Evolutionary conservation across 176 grass and related monocot genomes (phyloP).

Genomic region (Eleusine coracana): DNA sequence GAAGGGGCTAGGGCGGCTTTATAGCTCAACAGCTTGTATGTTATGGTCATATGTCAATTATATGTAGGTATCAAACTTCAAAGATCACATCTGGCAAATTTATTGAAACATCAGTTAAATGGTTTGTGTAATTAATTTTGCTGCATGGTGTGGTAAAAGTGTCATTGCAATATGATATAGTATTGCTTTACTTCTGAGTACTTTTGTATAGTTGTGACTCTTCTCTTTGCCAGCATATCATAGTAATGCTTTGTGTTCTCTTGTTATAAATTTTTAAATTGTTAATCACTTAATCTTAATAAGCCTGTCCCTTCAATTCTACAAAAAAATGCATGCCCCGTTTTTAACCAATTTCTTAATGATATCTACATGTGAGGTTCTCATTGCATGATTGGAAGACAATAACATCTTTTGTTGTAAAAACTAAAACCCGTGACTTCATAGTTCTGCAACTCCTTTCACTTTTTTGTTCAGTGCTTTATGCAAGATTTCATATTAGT

Average conservation of each 20-base stretch:
- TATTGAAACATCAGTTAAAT: neutral
- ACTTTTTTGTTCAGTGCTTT: neutral
- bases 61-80: neutral
- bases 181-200: neutral
- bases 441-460: neutral
- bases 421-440: neutral
- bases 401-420: neutral
- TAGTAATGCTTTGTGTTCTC: neutral
- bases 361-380: neutral
- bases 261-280: neutral
- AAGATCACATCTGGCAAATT: neutral
- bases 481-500: neutral
- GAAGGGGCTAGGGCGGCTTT: no score
- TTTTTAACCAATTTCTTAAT: neutral
- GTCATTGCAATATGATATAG: neutral
- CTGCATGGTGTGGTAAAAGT: neutral
- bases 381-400: neutral
- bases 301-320: neutral
- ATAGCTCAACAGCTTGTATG: no score
- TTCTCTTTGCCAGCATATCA: neutral
- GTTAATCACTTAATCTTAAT: no score
- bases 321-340: neutral
- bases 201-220: neutral
- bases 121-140: neutral
- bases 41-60: neutral